phyloP scores from a whole-genome alignment of 1,284 basidiomycete species.

The Phaffia rhodozyma region DNA sequence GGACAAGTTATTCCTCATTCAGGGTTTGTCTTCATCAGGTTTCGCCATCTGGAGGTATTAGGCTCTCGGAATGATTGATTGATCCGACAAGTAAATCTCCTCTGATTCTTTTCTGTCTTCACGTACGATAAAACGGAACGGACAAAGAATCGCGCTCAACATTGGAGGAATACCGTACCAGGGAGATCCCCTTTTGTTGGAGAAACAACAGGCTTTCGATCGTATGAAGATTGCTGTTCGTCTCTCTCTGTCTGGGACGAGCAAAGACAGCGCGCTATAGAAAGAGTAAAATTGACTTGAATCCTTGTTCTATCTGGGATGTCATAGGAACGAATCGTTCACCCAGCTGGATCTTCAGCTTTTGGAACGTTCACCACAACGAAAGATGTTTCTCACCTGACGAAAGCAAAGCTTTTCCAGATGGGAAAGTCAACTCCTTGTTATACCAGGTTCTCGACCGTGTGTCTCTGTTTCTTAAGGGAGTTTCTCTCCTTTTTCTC shows the following conservation, averaged over 20 bases:
- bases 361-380: constrained; percentile 31
- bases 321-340: constrained; percentile 28
- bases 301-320: neutral
- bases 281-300: too few relatives aligned
- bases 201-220: constrained; percentile 33
- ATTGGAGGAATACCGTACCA: constrained; percentile 31
- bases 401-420: constrained; percentile 28
- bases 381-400: constrained; percentile 27
- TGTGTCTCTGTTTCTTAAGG: constrained; percentile 25
- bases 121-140: neutral
- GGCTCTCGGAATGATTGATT: too few relatives aligned
- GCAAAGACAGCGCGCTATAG: too few relatives aligned
- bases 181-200: constrained; percentile 29
- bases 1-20: constrained; percentile 29
- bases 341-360: constrained; percentile 30
- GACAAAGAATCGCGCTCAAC: constrained; percentile 26
- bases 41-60: too few relatives aligned
- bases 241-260: neutral
- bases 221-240: constrained; percentile 23
- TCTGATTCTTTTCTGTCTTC: neutral
- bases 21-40: constrained; percentile 4
- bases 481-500: constrained; percentile 8
- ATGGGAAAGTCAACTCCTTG: constrained; percentile 26
- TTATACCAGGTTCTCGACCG: constrained; percentile 27
- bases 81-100: neutral